These are phyloP conservation scores for Evansstolkia leycettana DNA, from an alignment of 495 filamentous ascomycete species.

Conservation along the genomic window DNA sequence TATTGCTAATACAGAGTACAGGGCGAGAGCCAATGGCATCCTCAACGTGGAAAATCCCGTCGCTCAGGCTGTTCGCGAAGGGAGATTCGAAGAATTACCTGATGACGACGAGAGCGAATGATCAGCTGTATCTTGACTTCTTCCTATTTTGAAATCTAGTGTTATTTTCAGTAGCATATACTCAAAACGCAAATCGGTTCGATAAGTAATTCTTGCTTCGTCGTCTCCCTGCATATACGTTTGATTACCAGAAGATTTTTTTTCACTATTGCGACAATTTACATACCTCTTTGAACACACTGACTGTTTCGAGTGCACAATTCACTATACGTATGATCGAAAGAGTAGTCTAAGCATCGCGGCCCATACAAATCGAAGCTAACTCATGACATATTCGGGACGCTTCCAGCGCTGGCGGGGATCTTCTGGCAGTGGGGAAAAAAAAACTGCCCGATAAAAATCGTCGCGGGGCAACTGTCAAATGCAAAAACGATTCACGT, in stretches of 20 bases:
- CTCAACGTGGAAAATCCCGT: constrained; percentile 81
- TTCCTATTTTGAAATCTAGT: neutral
- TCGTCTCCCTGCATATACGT: too few species aligned
- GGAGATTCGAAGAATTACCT: constrained; percentile 61
- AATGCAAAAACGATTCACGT: too few species aligned
- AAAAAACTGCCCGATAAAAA: constrained; percentile 25
- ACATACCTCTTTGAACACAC: too few species aligned
- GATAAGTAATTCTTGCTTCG: too few species aligned
- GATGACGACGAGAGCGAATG: constrained; percentile 30
- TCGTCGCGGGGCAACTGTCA: constrained; percentile 16
- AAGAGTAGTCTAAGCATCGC: too few species aligned
- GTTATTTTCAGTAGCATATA: too few species aligned
- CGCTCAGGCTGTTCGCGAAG: constrained; percentile 57
- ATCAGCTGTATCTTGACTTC: constrained; percentile 1
- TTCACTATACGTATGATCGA: too few species aligned
- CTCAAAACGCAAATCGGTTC: too few species aligned
- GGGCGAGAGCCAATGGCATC: constrained; percentile 71
- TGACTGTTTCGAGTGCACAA: too few species aligned
- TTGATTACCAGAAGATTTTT: too few species aligned
- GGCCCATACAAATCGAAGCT: neutral
- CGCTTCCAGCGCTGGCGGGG: neutral
- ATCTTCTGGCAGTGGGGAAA: constrained; percentile 10
- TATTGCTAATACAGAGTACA: constrained; percentile 21
- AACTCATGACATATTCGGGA: constrained; percentile 20
- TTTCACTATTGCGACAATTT: too few species aligned